These are phyloP conservation scores for Pirum gemmata DNA, from an alignment of 78 protist species.

Conservation along the genomic window DNA sequence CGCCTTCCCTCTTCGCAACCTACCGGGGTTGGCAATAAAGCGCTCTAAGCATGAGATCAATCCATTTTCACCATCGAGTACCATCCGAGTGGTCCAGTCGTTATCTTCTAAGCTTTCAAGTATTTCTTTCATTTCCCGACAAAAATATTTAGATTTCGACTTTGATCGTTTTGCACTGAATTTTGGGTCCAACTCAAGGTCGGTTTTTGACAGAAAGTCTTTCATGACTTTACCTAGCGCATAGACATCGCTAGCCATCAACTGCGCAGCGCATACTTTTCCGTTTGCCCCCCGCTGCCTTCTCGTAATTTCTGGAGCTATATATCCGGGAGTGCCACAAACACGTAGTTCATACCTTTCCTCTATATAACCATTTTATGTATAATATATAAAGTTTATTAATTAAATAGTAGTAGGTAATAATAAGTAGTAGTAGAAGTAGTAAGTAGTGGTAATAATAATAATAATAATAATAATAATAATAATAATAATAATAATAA, in stretches of 20 bases:
- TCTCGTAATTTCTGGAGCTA: background rate
- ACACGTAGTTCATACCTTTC: too few species aligned
- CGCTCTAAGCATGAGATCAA: background rate
- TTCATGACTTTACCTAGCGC: background rate
- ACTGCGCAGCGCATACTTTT: background rate
- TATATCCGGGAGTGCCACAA: background rate
- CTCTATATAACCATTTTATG: too few species aligned
- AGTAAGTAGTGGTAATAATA: too few species aligned
- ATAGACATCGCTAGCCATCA: background rate
- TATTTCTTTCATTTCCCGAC: background rate
- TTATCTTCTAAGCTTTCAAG: background rate
- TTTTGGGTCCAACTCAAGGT: background rate
- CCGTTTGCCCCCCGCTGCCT: background rate
- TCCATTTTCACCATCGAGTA: background rate
- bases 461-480: too few species aligned
- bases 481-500: too few species aligned
- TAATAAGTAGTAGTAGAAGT: too few species aligned
- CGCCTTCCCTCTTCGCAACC: background rate
- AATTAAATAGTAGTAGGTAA: too few species aligned
- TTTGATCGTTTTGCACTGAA: background rate
- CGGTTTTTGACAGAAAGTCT: background rate
- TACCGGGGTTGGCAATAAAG: background rate
- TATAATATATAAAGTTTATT: too few species aligned
- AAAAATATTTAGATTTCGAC: too few species aligned
- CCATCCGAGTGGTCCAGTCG: background rate